phyloP scores from a whole-genome alignment of 2,329 filamentous ascomycete genomes.

The Aureobasidium leucospermi region DNA sequence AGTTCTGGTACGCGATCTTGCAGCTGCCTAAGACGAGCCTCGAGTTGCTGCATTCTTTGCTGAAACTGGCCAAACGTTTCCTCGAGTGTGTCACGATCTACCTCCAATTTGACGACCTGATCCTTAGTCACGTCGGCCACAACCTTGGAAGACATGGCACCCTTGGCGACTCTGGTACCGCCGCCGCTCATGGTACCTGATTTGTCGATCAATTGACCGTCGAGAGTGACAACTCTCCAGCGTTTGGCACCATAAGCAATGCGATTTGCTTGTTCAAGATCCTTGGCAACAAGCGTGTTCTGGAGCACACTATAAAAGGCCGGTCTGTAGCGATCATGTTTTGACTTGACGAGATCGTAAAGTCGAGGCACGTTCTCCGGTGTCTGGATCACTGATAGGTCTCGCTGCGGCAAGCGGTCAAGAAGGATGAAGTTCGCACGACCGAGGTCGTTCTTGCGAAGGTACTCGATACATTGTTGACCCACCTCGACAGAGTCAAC shows the following conservation, averaged over 20 bases:
- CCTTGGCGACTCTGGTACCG: slow-evolving; percentile 81
- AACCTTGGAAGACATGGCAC: slow-evolving; percentile 94
- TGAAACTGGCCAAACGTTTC: slow-evolving; percentile 77
- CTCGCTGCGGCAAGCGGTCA: slow-evolving; percentile 72
- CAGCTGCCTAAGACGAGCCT: slow-evolving; percentile 63
- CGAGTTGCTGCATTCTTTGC: slow-evolving; percentile 72
- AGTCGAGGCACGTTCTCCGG: slow-evolving; percentile 87
- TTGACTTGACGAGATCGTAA: slow-evolving; percentile 86
- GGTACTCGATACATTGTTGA: slow-evolving; percentile 95
- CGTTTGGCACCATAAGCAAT: slow-evolving; percentile 90
- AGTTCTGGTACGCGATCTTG: slow-evolving; percentile 73
- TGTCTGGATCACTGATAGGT: slow-evolving; percentile 73
- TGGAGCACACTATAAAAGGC: slow-evolving; percentile 95
- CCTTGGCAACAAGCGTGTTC: slow-evolving; percentile 86
- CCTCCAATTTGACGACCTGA: slow-evolving; percentile 78
- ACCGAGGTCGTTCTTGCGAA: slow-evolving; percentile 94
- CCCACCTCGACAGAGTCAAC: slow-evolving; percentile 93
- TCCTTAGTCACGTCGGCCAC: slow-evolving; percentile 82
- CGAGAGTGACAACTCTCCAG: slow-evolving; percentile 94
- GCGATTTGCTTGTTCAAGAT: slow-evolving; percentile 91
- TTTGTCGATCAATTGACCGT: slow-evolving; percentile 93
- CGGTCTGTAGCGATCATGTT: slow-evolving; percentile 76
- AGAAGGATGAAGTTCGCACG: slow-evolving; percentile 95
- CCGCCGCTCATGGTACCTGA: slow-evolving; percentile 98
- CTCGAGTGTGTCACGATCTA: slow-evolving; percentile 78